phyloP scores from a whole-genome alignment of 768 basidiomycete genomes.

The Lactarius pseudohatsudake region DNA sequence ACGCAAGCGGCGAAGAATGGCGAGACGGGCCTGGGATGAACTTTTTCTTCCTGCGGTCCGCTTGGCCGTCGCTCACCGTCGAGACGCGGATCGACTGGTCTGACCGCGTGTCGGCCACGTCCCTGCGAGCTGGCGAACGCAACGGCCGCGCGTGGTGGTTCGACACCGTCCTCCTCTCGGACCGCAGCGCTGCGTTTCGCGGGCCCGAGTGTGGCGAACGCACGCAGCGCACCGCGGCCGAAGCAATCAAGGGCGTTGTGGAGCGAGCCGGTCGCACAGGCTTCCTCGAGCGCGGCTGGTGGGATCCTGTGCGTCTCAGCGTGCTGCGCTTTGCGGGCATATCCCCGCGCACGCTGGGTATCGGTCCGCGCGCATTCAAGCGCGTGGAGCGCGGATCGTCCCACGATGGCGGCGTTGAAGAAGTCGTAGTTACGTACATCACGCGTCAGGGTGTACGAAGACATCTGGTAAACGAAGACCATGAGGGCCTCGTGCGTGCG shows the following conservation, averaged over 20 bases:
- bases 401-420: conserved; percentile 32
- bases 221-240: conserved; percentile 71
- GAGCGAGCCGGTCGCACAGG: conserved; percentile 46
- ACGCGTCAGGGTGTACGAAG: conserved; percentile 60
- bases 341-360: conserved; percentile 36
- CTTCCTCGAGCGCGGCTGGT: conserved; percentile 57
- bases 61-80: conserved; percentile 67
- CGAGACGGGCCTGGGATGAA: conserved; percentile 80
- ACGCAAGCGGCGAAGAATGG: conserved; percentile 59
- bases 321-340: conserved; percentile 70
- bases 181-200: conserved; percentile 75
- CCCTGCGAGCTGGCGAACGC: conserved; percentile 16
- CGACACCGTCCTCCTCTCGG: conserved; percentile 64
- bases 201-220: conserved; percentile 60
- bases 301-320: conserved; percentile 68
- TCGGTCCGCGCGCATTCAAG: conserved; percentile 30
- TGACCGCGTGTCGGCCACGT: conserved; percentile 49
- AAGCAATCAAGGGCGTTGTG: conserved; percentile 45
- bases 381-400: conserved; percentile 12
- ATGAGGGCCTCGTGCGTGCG: conserved; percentile 51
- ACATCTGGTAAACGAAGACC: conserved; percentile 55
- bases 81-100: conserved; percentile 72
- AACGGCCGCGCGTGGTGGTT: conserved; percentile 61
- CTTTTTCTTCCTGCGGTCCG: conserved; percentile 69
- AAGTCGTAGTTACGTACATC: conserved; percentile 71